Evolutionary conservation across 2,329 filamentous ascomycete species (phyloP).

Genomic region (Truncatella angustata): DNA sequence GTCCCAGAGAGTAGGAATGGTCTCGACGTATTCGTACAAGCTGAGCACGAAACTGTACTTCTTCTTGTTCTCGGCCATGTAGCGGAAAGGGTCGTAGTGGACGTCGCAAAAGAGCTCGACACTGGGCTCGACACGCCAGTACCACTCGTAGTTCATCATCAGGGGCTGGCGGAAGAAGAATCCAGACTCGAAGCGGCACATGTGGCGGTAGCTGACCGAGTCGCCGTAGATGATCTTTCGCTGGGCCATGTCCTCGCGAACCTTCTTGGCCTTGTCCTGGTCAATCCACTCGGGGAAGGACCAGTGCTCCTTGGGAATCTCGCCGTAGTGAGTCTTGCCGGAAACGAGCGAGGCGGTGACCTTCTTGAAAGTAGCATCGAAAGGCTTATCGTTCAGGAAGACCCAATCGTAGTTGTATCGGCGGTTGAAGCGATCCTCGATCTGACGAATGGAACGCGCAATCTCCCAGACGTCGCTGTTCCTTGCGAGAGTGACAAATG

Average conservation of each 20-base stretch:
- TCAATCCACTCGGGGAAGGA: conserved; percentile 96
- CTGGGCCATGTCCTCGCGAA: conserved; percentile 89
- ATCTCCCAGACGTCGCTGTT: conserved; percentile 97
- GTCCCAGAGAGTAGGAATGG: conserved; percentile 94
- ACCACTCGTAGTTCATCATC: conserved; percentile 97
- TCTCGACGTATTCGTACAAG: conserved; percentile 94
- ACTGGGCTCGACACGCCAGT: conserved; percentile 98
- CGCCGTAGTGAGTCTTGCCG: conserved; percentile 85
- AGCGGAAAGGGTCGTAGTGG: conserved; percentile 92
- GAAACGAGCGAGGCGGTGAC: conserved; percentile 88
- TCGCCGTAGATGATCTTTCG: conserved; percentile 98
- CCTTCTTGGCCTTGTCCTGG: conserved; percentile 85
- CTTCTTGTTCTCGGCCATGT: conserved; percentile 93
- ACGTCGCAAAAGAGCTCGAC: conserved; percentile 96
- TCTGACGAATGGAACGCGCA: conserved; percentile 88
- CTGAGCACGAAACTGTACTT: conserved; percentile 98
- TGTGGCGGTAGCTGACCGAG: conserved; percentile 95
- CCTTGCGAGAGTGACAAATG: conserved; percentile 91
- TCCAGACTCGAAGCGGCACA: conserved; percentile 98
- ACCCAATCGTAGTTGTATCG: conserved; percentile 99
- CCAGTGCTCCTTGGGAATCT: conserved; percentile 92
- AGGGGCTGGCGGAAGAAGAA: conserved; percentile 97
- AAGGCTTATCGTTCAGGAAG: conserved; percentile 94
- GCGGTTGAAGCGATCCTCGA: conserved; percentile 97
- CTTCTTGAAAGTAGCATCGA: conserved; percentile 91